Conservation (phyloP, 306 rosid species). For the Mucuna pruriens region DNA sequence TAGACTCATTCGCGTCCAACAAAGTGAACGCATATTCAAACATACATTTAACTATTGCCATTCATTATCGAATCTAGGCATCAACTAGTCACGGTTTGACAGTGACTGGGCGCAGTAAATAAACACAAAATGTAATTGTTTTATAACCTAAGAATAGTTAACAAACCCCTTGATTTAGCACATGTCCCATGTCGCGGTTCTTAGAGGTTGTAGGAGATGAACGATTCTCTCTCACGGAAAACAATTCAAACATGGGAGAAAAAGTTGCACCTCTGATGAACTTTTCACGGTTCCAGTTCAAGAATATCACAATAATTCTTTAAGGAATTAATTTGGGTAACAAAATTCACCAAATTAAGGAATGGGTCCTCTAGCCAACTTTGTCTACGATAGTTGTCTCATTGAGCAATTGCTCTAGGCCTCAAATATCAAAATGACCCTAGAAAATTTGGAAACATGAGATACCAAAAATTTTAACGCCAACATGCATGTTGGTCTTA, state of each 20-base stretch:
- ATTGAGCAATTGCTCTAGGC: background rate
- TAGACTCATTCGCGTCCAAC: no score
- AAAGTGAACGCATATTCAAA: no score
- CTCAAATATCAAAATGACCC: constrained; percentile 24
- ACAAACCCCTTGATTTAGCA: constrained; percentile 41
- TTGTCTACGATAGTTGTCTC: constrained; percentile 11
- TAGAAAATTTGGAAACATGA: constrained; percentile 19
- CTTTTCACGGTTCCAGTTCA: constrained; percentile 8
- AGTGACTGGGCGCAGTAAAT: background rate
- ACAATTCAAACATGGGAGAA: constrained; percentile 39
- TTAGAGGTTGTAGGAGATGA: constrained; percentile 63
- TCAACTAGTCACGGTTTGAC: background rate
- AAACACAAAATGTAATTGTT: background rate
- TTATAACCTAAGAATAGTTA: constrained; percentile 38
- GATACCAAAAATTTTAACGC: constrained; percentile 23
- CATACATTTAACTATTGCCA: no score
- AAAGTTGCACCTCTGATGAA: constrained; percentile 35
- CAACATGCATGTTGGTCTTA: constrained; percentile 41
- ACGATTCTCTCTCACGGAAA: constrained; percentile 51
- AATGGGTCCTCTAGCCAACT: background rate
- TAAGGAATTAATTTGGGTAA: constrained; percentile 6
- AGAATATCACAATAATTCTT: background rate
- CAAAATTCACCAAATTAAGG: background rate
- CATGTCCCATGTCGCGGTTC: constrained; percentile 51
- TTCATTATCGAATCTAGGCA: background rate